These are phyloP conservation scores for Aureobasidium sp. DNA, from an alignment of 2,329 filamentous ascomycete genomes.

Conservation along the genomic window DNA sequence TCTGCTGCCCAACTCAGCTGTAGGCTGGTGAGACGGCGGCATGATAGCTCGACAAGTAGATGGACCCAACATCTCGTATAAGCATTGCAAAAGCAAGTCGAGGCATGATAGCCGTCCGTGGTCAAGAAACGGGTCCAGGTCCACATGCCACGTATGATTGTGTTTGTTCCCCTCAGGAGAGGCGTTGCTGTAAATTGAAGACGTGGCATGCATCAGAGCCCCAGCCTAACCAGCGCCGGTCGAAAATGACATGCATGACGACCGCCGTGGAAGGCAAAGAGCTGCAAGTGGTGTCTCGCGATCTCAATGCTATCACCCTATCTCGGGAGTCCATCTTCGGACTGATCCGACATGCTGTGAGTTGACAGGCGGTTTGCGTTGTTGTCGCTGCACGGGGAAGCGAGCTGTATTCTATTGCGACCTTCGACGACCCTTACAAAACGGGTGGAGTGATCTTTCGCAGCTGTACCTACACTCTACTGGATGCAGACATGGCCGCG, in stretches of 20 bases:
- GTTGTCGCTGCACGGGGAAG: not conserved
- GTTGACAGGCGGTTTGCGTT: not conserved
- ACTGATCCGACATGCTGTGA: not conserved
- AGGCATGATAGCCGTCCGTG: not conserved
- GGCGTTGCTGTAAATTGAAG: not conserved
- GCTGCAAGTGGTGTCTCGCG: not conserved
- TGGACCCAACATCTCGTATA: not conserved
- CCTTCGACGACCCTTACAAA: not conserved
- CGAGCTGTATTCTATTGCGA: not conserved
- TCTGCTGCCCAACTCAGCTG: slow-evolving; percentile 4
- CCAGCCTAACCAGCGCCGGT: not conserved
- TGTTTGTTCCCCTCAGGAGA: not conserved
- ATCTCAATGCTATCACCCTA: not conserved
- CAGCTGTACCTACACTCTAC: not conserved
- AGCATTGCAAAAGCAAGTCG: not conserved
- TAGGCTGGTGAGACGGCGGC: not conserved
- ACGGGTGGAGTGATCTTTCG: not conserved
- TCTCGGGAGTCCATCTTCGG: not conserved
- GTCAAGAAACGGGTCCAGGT: not conserved
- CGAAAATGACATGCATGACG: not conserved
- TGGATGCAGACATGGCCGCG: not conserved
- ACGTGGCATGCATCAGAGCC: slow-evolving; percentile 4
- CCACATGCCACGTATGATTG: not conserved
- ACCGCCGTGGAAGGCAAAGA: no score
- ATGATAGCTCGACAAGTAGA: not conserved